Conservation (phyloP, 2,329 filamentous ascomycete genomes). For the Alternaria sp. region DNA sequence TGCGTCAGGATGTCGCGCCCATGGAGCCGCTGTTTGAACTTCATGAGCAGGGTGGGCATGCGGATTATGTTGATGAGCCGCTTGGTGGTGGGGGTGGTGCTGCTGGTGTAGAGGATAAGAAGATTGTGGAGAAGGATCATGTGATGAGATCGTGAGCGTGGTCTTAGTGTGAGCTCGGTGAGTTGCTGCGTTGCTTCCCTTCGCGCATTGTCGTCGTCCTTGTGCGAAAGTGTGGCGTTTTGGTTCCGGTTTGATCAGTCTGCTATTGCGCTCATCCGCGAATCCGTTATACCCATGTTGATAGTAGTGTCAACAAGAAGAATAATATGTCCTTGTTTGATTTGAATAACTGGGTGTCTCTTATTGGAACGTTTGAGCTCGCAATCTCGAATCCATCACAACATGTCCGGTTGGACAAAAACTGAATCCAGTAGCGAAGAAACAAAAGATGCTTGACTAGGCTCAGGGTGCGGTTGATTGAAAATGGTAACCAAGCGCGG, state of each 20-base stretch:
- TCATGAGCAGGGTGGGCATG: conserved; percentile 14
- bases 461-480: too few species aligned
- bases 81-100: background rate
- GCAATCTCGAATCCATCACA: too few species aligned
- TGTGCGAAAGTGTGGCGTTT: too few species aligned
- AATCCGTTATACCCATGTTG: background rate
- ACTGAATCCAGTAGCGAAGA: too few species aligned
- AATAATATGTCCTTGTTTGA: background rate
- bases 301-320: background rate
- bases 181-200: background rate
- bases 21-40: conserved; percentile 34
- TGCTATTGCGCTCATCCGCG: background rate
- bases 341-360: too few species aligned
- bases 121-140: conserved; percentile 12
- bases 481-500: too few species aligned
- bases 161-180: background rate
- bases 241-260: background rate
- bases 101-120: background rate
- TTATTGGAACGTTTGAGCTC: too few species aligned
- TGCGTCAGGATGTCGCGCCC: conserved; percentile 36
- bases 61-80: background rate
- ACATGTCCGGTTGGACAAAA: too few species aligned
- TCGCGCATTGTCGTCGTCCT: background rate
- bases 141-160: background rate
- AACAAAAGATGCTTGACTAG: too few species aligned